Base-by-base conservation (phyloP, 192 early-diverging fungal genomes). In the Funneliformis geosporum region DNA sequence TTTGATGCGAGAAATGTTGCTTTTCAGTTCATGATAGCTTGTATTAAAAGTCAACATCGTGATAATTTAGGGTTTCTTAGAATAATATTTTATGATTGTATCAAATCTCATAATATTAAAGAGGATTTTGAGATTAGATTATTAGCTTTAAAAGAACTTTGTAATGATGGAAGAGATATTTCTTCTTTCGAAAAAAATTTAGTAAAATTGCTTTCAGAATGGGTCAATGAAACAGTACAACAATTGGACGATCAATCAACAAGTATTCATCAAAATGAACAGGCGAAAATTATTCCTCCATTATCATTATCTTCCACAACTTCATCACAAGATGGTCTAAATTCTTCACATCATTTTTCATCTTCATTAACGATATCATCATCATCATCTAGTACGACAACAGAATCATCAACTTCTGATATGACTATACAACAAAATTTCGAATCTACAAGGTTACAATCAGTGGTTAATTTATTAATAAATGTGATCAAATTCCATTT, bases 161-260 rank as follows among this genome's bases (percentile, higher is more conserved):
- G 84, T 47, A 88, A 88, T 18, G 82, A 88, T 65, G 90, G 90
- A 8, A 80, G 88, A 46, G 88, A 91, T 72, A 86, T 90, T 12
- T 86, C 86, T 68, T 84, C 84, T 5, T 89, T 91, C 42, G 90
- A 91, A 76, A 88, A 89, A 79, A 90, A 90, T 61, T 83, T 91
- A 8, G 83, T 75, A 8, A 81, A 86, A 44, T 69, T 90, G 0
- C 78, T 89, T 23, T 85, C 85, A 11, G 80, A 82, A 47, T 89
- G 88, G 89, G 75, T 89, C 25, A 83, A 82, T 39, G 83, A 85
- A 47, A 84, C 82, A 10, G 79, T 89, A 16, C 78, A 82, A 23
- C 80, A 85, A n/a, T 82, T 82, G 21, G 81, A 82, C 18, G 83
- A 47, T 67, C 18, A 47, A 47, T 1, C n/a, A 74, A 59, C 8